These are phyloP conservation scores for Trypanosoma lewisi DNA, from an alignment of 208 protist species.

Conservation along the genomic window DNA sequence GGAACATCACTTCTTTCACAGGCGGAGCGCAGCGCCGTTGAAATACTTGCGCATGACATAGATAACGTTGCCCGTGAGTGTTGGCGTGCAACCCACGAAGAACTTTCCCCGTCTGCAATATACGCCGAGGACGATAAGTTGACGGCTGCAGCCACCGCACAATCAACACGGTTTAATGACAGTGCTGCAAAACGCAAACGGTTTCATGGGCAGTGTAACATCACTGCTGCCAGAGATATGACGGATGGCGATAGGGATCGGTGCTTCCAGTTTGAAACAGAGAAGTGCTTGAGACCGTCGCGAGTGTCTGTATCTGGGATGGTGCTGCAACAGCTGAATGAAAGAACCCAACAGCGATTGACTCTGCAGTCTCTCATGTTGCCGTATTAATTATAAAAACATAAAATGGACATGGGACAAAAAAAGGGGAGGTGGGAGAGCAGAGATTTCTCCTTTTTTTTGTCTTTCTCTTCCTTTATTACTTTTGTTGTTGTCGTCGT, in stretches of 20 bases:
- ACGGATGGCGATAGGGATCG: not conserved
- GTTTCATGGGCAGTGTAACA: not conserved
- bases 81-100: slow-evolving; percentile 4
- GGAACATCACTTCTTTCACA: not conserved
- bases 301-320: slow-evolving; percentile 6
- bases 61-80: slow-evolving; percentile 1
- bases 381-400: slow-evolving; percentile 9
- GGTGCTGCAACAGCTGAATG: slow-evolving; percentile 8
- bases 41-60: slow-evolving; percentile 14
- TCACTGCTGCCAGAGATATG: too few species aligned
- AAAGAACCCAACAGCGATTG: slow-evolving; percentile 13
- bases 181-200: slow-evolving; percentile 2
- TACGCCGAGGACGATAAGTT: slow-evolving; percentile 12
- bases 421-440: too few species aligned
- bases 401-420: not conserved
- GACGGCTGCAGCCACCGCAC: not conserved
- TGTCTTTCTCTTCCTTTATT: not conserved
- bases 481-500: slow-evolving; percentile 13
- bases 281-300: not conserved
- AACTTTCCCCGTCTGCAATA: slow-evolving; percentile 18
- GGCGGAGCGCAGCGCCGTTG: slow-evolving; percentile 20
- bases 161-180: not conserved
- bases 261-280: slow-evolving; percentile 12
- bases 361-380: not conserved
- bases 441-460: not conserved